Percentiles rank a stretch among this genome's conserved stretches.
Evolutionary conservation across 805 yeast genomes (phyloP).

Genomic region (Kodamaea leandrae): DNA sequence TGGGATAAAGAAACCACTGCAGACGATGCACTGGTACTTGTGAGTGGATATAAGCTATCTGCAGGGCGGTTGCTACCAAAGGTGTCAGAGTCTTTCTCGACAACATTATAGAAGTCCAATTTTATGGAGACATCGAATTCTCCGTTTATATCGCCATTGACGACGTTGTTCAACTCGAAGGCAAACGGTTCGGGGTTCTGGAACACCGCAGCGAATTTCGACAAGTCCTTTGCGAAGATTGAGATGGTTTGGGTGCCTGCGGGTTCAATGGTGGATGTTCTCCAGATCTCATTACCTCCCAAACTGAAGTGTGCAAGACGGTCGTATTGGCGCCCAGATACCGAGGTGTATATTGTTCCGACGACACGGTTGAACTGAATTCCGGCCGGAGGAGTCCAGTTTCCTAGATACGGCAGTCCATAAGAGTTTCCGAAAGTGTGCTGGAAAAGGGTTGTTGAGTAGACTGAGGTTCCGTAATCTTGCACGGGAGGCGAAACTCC

Average conservation of each 20-base stretch:
- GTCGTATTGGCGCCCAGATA: conserved; percentile 62
- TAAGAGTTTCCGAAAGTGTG: conserved; percentile 57
- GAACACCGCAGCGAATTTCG: conserved; percentile 54
- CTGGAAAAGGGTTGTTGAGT: conserved; percentile 38
- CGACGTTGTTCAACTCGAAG: conserved; percentile 64
- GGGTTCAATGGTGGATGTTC: conserved; percentile 78
- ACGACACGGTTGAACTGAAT: conserved; percentile 51
- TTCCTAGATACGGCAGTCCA: conserved; percentile 50
- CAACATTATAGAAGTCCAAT: neutral
- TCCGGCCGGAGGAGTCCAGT: conserved; percentile 42
- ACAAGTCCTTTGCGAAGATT: conserved; percentile 60
- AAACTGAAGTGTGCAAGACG: conserved; percentile 62
- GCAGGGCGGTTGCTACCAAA: conserved; percentile 38
- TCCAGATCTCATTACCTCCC: conserved; percentile 69
- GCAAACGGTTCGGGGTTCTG: conserved; percentile 38
- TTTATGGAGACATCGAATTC: conserved; percentile 44
- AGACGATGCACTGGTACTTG: conserved; percentile 7
- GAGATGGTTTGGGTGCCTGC: conserved; percentile 43
- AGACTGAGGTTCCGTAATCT: conserved; percentile 34
- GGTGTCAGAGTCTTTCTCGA: neutral
- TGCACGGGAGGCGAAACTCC: conserved; percentile 17
- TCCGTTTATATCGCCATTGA: conserved; percentile 55
- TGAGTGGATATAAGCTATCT: conserved; percentile 38
- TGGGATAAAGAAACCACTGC: conserved; percentile 16
- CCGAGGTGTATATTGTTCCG: conserved; percentile 50